phyloP scores from a whole-genome alignment of 495 filamentous ascomycete species.

The Hypoxylon lienhwacheense region DNA sequence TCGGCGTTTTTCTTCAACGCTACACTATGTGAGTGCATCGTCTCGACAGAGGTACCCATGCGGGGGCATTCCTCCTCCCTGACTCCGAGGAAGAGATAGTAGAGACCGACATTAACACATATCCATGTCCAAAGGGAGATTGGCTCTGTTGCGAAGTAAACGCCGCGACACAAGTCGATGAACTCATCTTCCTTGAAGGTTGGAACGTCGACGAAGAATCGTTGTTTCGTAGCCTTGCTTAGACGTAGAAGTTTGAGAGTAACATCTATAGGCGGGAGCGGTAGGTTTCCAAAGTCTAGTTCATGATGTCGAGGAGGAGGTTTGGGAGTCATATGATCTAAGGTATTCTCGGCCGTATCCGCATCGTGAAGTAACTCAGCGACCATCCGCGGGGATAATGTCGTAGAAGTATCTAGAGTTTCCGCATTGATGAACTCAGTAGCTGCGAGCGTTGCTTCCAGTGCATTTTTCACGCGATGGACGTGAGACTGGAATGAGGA shows the following conservation, averaged over 20 bases:
- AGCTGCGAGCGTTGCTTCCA: slow-evolving; percentile 20
- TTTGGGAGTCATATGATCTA: not conserved
- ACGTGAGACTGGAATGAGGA: slow-evolving; percentile 35
- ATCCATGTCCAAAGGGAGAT: slow-evolving; percentile 59
- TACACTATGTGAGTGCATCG: slow-evolving; percentile 12
- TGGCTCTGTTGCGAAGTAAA: slow-evolving; percentile 63
- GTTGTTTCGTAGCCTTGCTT: slow-evolving; percentile 20
- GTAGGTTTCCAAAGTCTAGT: slow-evolving; percentile 14
- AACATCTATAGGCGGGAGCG: slow-evolving; percentile 27
- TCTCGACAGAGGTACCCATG: slow-evolving; percentile 20
- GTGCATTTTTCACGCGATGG: slow-evolving; percentile 16
- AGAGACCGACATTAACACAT: slow-evolving; percentile 58
- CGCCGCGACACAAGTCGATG: slow-evolving; percentile 54
- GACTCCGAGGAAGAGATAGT: slow-evolving; percentile 54
- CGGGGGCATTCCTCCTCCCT: slow-evolving; percentile 1
- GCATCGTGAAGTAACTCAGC: slow-evolving; percentile 6
- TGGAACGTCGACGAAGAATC: slow-evolving; percentile 32
- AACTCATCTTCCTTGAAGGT: slow-evolving; percentile 55
- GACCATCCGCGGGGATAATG: slow-evolving; percentile 1
- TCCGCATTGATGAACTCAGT: slow-evolving; percentile 9
- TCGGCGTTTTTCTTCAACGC: slow-evolving; percentile 19
- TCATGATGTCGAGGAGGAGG: not conserved
- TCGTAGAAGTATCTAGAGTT: not conserved
- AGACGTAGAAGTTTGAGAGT: slow-evolving; percentile 32
- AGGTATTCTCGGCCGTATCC: not conserved